Conservation (phyloP, 2,329 filamentous ascomycete species). For the Fusarium gaditjirri region DNA sequence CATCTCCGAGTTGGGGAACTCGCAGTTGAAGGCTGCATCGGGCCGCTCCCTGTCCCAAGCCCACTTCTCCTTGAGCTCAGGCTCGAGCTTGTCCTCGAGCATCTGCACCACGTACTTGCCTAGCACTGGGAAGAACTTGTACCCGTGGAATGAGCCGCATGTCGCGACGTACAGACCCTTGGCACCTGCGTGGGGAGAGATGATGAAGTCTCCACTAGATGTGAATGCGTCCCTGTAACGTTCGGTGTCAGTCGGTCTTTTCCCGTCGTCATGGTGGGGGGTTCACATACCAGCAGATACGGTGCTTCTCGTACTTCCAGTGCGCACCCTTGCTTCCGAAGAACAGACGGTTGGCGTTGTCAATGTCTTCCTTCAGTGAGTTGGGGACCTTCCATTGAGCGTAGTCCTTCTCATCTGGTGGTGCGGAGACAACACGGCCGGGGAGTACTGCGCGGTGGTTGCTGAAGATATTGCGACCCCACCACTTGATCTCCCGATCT, state of each 20-base stretch:
- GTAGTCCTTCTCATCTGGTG: constrained; percentile 66
- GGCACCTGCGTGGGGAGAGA: constrained; percentile 64
- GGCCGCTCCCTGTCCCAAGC: constrained; percentile 70
- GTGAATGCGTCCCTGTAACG: constrained; percentile 71
- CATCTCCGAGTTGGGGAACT: constrained; percentile 69
- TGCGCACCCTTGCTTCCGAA: constrained; percentile 66
- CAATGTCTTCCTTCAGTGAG: constrained; percentile 67
- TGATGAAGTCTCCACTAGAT: constrained; percentile 69
- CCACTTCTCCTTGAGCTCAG: constrained; percentile 60
- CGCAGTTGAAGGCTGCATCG: constrained; percentile 61
- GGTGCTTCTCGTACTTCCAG: constrained; percentile 70
- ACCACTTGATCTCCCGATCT: constrained; percentile 66
- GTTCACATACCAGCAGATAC: constrained; percentile 71
- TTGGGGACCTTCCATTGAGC: constrained; percentile 70
- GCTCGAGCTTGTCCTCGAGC: constrained; percentile 58
- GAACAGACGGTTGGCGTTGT: constrained; percentile 65
- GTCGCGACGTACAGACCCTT: constrained; percentile 69
- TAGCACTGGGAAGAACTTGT: constrained; percentile 74
- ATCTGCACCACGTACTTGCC: constrained; percentile 71
- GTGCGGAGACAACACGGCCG: constrained; percentile 65
- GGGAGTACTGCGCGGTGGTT: constrained; percentile 65
- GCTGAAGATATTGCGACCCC: constrained; percentile 69
- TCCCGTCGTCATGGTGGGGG: not conserved
- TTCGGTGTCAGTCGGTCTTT: constrained; percentile 7
- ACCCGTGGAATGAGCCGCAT: constrained; percentile 74